Percentiles rank a stretch among this genome's conserved stretches.
Conservation (phyloP, 2,329 filamentous ascomycete genomes). For the Ilyonectria robusta region DNA sequence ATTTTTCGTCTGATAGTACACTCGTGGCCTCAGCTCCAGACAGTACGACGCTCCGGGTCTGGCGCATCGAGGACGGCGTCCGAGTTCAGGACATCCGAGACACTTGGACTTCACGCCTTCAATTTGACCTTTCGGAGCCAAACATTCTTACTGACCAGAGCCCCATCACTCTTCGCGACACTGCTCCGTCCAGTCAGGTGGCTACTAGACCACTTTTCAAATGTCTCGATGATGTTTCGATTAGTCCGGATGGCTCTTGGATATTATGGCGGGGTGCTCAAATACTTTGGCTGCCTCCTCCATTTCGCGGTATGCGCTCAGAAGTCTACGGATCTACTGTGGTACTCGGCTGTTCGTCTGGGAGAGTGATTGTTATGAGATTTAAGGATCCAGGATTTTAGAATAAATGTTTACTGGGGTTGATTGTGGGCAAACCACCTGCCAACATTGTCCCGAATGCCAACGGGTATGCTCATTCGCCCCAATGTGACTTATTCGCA, state of each 20-base stretch:
- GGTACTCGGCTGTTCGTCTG: not conserved
- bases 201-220: not conserved
- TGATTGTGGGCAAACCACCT: too few relatives aligned
- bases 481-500: too few relatives aligned
- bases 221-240: not conserved
- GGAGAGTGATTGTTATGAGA: slow-evolving; percentile 1
- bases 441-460: too few relatives aligned
- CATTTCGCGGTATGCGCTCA: not conserved
- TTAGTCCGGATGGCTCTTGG: slow-evolving; percentile 7
- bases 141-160: not conserved
- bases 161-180: not conserved
- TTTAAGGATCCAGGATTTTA: not conserved
- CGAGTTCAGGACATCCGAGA: not conserved
- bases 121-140: not conserved
- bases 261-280: not conserved
- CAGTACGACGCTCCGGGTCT: too few relatives aligned
- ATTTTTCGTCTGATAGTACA: too few relatives aligned
- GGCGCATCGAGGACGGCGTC: too few relatives aligned
- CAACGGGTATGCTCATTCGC: too few relatives aligned
- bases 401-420: too few relatives aligned
- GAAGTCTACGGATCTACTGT: not conserved
- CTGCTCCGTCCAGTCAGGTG: not conserved
- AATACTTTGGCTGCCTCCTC: slow-evolving; percentile 1
- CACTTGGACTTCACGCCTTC: not conserved
- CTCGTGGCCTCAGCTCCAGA: too few relatives aligned